Conservation (phyloP, 2,329 filamentous ascomycete species). For the Boeremia exigua region DNA sequence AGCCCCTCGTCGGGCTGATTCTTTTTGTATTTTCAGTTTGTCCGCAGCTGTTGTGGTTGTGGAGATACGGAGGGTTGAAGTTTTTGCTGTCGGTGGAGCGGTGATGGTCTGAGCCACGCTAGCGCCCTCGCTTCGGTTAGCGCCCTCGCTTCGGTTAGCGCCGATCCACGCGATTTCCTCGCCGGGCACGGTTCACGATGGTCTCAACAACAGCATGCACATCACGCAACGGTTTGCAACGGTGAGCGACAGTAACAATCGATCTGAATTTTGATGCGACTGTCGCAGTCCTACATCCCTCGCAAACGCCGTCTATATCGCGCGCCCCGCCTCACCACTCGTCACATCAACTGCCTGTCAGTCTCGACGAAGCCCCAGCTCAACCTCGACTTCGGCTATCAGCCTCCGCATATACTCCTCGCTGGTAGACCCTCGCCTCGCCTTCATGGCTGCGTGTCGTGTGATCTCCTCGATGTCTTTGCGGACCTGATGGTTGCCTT, state of each 20-base stretch:
- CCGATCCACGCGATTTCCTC: too few species aligned
- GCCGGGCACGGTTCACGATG: too few species aligned
- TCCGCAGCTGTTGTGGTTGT: not conserved
- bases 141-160: too few species aligned
- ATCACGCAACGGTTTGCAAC: too few species aligned
- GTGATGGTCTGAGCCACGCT: not conserved
- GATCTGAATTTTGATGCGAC: too few species aligned
- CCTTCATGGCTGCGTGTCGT: not conserved
- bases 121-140: not conserved
- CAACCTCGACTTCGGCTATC: not conserved
- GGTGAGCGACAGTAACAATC: too few species aligned
- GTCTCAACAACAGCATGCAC: too few species aligned
- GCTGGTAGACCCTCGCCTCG: not conserved
- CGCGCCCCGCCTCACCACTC: too few species aligned
- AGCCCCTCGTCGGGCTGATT: slow-evolving; percentile 7
- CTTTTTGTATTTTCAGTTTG: not conserved
- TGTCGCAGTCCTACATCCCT: too few species aligned
- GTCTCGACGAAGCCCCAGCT: not conserved
- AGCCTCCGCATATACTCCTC: not conserved
- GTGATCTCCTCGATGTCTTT: not conserved
- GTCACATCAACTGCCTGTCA: too few species aligned
- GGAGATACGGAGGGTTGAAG: not conserved
- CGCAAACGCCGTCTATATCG: too few species aligned
- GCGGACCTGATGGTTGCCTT: not conserved
- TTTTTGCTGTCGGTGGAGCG: not conserved